A percentile compares a stretch with the other conserved stretches of the same genome.
Conservation (phyloP, 768 basidiomycete species). For the Boletus rubropictus region DNA sequence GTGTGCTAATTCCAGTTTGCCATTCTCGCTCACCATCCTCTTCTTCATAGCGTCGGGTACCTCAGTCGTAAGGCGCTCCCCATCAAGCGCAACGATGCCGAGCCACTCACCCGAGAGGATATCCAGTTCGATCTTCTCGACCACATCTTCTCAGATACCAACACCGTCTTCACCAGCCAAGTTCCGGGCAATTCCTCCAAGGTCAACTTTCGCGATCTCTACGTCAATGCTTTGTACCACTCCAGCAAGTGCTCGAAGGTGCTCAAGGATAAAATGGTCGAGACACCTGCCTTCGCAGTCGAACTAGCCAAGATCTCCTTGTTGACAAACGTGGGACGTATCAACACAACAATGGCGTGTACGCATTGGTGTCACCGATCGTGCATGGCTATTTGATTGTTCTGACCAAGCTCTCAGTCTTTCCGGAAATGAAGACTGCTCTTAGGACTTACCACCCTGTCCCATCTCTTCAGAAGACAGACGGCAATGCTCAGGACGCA, state of each 20-base stretch:
- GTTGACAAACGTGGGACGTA: constrained; percentile 82
- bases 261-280: constrained; percentile 81
- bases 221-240: constrained; percentile 73
- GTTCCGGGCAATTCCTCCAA: constrained; percentile 42
- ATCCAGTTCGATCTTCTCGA: constrained; percentile 82
- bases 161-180: constrained; percentile 67
- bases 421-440: constrained; percentile 91
- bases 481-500: constrained; percentile 84
- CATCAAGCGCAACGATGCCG: constrained; percentile 79
- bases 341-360: constrained; percentile 92
- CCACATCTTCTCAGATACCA: constrained; percentile 68
- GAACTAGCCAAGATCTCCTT: constrained; percentile 81
- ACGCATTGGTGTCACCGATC: constrained; percentile 29
- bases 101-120: constrained; percentile 77
- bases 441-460: constrained; percentile 86
- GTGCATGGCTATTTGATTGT: constrained; percentile 5
- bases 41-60: constrained; percentile 46
- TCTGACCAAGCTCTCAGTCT: constrained; percentile 47
- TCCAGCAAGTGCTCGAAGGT: constrained; percentile 84
- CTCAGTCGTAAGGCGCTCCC: constrained; percentile 60
- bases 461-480: constrained; percentile 81
- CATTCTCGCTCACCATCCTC: constrained; percentile 7
- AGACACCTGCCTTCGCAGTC: constrained; percentile 69
- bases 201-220: constrained; percentile 78
- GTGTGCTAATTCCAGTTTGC: constrained; percentile 23